Evolutionary conservation across 2,329 filamentous ascomycete genomes (phyloP).

Genomic region (Colletotrichum tamarilloi): DNA sequence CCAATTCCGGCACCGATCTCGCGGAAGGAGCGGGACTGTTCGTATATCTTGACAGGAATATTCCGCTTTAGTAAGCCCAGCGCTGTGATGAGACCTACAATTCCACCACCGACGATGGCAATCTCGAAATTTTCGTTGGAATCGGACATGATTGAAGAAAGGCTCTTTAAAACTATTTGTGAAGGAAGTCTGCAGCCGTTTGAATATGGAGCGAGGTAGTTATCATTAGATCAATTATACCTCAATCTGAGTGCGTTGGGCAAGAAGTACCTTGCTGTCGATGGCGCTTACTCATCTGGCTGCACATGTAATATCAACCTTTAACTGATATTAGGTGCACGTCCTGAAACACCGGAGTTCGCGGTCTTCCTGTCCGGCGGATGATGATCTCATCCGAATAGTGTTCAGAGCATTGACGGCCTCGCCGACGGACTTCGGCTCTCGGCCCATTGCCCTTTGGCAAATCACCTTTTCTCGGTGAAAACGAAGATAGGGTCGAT

Average conservation of each 20-base stretch:
- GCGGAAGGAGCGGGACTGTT: constrained; percentile 52
- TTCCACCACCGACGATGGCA: constrained; percentile 64
- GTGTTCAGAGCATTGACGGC: background rate
- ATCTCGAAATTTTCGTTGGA: constrained; percentile 36
- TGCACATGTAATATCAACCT: background rate
- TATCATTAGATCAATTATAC: no score
- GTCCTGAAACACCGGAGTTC: background rate
- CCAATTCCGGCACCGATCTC: constrained; percentile 64
- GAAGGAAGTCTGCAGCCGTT: no score
- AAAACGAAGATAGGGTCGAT: background rate
- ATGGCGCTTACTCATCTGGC: background rate
- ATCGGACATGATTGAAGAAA: background rate
- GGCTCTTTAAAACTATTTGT: no score
- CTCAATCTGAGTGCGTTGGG: no score
- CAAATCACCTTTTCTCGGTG: background rate
- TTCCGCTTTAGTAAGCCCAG: constrained; percentile 53
- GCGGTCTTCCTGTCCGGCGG: background rate
- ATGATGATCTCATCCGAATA: background rate
- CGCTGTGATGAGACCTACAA: constrained; percentile 59
- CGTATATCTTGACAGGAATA: constrained; percentile 57
- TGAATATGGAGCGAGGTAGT: no score
- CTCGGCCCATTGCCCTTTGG: background rate
- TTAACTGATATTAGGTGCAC: background rate
- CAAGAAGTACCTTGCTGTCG: no score
- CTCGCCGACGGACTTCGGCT: background rate